These are phyloP conservation scores for Thraustotheca clavata DNA, from an alignment of 352 stramenopile species.

Conservation along the genomic window DNA sequence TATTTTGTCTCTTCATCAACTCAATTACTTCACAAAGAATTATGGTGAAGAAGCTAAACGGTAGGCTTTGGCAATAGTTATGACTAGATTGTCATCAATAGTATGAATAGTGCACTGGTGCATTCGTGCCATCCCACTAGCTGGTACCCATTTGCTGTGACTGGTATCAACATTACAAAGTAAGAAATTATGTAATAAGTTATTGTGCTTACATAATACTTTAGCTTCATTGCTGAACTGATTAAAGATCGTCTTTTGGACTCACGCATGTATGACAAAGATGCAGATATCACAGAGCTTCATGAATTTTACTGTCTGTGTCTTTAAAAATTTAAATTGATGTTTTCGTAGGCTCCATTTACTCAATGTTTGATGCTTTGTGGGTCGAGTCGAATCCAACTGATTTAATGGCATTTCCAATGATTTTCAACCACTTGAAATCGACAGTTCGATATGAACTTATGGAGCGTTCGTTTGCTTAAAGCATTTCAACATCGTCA, in stretches of 20 bases:
- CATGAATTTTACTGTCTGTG: slow-evolving; percentile 68
- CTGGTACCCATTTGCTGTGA: slow-evolving; percentile 82
- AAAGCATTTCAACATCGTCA: slow-evolving; percentile 26
- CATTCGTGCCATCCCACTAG: slow-evolving; percentile 78
- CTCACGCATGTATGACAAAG: slow-evolving; percentile 47
- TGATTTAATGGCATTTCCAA: slow-evolving; percentile 80
- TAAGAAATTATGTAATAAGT: slow-evolving; percentile 20
- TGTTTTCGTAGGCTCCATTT: slow-evolving; percentile 45
- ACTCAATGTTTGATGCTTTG: slow-evolving; percentile 74
- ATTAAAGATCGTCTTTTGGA: slow-evolving; percentile 70
- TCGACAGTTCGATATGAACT: slow-evolving; percentile 50
- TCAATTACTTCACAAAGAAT: slow-evolving; percentile 62
- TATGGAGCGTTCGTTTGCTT: slow-evolving; percentile 47
- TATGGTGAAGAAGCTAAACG: slow-evolving; percentile 65
- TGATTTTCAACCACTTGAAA: slow-evolving; percentile 77
- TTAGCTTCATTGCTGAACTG: slow-evolving; percentile 65
- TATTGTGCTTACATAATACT: neutral
- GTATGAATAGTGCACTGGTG: slow-evolving; percentile 41
- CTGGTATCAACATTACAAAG: slow-evolving; percentile 81
- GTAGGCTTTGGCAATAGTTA: slow-evolving; percentile 26
- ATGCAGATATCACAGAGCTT: slow-evolving; percentile 35
- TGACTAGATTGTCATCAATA: neutral
- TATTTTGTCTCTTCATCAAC: slow-evolving; percentile 61
- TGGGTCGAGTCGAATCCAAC: slow-evolving; percentile 75
- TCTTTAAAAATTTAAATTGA: neutral